These are phyloP conservation scores for Blastomyces percursus DNA, from an alignment of 2,329 filamentous ascomycete genomes.

Conservation along the genomic window DNA sequence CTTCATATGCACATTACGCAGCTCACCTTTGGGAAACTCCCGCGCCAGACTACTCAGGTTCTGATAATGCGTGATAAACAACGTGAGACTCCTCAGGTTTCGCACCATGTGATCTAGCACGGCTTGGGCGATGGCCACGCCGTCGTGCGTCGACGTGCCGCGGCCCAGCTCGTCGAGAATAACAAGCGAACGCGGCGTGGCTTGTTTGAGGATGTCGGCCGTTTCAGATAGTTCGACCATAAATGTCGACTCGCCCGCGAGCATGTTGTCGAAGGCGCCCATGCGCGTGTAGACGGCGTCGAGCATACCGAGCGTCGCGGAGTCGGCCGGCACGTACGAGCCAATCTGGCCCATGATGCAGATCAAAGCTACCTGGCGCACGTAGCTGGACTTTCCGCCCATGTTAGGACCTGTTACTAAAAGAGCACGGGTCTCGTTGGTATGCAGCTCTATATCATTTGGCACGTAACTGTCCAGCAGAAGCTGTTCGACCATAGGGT, in stretches of 20 bases:
- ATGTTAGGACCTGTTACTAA: slow-evolving; percentile 97
- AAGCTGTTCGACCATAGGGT: slow-evolving; percentile 92
- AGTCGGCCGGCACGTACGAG: slow-evolving; percentile 76
- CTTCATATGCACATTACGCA: slow-evolving; percentile 89
- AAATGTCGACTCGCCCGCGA: slow-evolving; percentile 89
- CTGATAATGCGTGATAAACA: slow-evolving; percentile 99
- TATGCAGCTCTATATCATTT: slow-evolving; percentile 66
- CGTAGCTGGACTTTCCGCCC: slow-evolving; percentile 97
- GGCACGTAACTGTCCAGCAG: slow-evolving; percentile 81
- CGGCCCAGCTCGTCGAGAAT: slow-evolving; percentile 91
- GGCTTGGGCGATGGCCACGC: slow-evolving; percentile 86
- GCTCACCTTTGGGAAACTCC: slow-evolving; percentile 51
- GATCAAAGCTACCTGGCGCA: slow-evolving; percentile 82
- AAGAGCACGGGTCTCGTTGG: slow-evolving; percentile 57
- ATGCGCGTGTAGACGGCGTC: slow-evolving; percentile 94
- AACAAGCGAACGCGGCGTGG: slow-evolving; percentile 71
- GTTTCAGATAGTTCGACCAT: slow-evolving; percentile 97
- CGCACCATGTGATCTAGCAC: slow-evolving; percentile 76
- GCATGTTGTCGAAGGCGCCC: slow-evolving; percentile 92
- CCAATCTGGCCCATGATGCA: slow-evolving; percentile 91
- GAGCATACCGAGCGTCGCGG: slow-evolving; percentile 64
- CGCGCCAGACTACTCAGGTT: slow-evolving; percentile 63
- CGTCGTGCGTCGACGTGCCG: slow-evolving; percentile 90
- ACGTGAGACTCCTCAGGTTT: slow-evolving; percentile 62
- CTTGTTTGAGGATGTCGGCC: slow-evolving; percentile 76